phyloP scores from a whole-genome alignment of 75 land plant species.

The Selaginella moellendorffii region DNA sequence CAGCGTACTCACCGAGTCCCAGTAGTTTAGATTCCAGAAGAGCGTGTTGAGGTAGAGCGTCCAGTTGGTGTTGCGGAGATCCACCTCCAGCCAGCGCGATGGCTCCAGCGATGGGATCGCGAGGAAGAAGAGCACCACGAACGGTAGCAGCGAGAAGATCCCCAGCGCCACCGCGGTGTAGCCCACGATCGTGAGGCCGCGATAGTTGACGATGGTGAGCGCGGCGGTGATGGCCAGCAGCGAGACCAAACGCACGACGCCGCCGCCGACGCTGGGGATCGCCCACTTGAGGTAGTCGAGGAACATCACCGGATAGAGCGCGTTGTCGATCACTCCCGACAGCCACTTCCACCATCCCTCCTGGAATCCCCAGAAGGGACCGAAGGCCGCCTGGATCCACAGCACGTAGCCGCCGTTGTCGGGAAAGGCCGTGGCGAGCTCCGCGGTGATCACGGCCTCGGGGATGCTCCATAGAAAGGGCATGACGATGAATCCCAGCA shows the following conservation, averaged over 20 bases:
- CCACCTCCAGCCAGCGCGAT: not conserved
- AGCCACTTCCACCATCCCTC: constrained; percentile 7
- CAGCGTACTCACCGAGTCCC: constrained; percentile 1
- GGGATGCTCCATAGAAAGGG: constrained; percentile 6
- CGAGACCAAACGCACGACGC: not conserved
- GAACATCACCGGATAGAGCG: constrained; percentile 2
- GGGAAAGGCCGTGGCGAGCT: constrained; percentile 1
- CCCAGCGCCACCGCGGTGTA: constrained; percentile 3
- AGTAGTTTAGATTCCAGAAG: constrained; percentile 7
- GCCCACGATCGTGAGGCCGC: constrained; percentile 1
- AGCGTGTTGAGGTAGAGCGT: not conserved
- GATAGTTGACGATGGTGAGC: not conserved
- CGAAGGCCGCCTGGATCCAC: constrained; percentile 3
- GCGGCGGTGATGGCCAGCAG: not conserved
- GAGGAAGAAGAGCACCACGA: not conserved
- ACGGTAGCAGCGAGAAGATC: constrained; percentile 1
- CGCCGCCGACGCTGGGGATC: not conserved
- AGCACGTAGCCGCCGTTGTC: constrained; percentile 3
- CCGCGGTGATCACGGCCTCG: constrained; percentile 4
- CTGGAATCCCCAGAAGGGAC: constrained; percentile 10
- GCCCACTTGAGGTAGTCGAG: constrained; percentile 5
- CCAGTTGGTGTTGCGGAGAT: not conserved
- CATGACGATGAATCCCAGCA: not conserved
- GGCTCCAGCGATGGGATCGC: not conserved
- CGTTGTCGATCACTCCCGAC: constrained; percentile 6